Evolutionary conservation across 2,329 filamentous ascomycete genomes (phyloP).

Genomic region (Alternaria solani): DNA sequence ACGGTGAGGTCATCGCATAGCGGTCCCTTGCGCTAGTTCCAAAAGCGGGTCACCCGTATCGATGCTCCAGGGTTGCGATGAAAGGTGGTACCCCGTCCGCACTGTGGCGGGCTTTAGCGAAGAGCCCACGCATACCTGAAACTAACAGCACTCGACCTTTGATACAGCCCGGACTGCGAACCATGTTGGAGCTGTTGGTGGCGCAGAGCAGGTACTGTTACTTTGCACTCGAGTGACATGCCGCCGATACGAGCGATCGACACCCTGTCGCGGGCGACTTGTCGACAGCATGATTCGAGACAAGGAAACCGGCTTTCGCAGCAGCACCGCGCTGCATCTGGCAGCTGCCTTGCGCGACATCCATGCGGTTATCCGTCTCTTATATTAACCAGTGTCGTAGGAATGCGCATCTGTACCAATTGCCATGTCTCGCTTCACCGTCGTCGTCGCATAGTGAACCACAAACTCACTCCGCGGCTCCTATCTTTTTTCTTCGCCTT

Average conservation of each 20-base stretch:
- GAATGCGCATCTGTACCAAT: conserved; percentile 4
- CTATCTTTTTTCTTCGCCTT: not conserved
- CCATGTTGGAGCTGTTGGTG: not conserved
- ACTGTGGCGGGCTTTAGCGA: not conserved
- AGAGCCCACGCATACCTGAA: not conserved
- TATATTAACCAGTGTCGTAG: conserved; percentile 10
- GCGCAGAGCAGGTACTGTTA: not conserved
- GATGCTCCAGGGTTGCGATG: not conserved
- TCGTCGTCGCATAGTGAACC: not conserved
- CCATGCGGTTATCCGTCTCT: conserved; percentile 23
- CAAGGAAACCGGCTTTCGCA: conserved; percentile 18
- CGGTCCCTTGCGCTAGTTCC: conserved; percentile 8
- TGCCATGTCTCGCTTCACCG: conserved; percentile 5
- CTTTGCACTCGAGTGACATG: not conserved
- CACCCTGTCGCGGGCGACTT: not conserved
- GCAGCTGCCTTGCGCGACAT: conserved; percentile 1
- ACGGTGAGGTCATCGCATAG: conserved; percentile 17
- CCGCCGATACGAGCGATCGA: conserved; percentile 12
- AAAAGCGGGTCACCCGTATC: conserved; percentile 1
- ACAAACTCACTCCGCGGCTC: conserved; percentile 9
- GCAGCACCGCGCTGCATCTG: conserved; percentile 3
- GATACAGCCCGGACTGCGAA: not conserved
- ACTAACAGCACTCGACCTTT: not conserved
- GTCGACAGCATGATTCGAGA: not conserved
- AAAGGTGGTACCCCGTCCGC: not conserved